Conservation (phyloP, 768 basidiomycete species). For the Rickenella mellea region DNA sequence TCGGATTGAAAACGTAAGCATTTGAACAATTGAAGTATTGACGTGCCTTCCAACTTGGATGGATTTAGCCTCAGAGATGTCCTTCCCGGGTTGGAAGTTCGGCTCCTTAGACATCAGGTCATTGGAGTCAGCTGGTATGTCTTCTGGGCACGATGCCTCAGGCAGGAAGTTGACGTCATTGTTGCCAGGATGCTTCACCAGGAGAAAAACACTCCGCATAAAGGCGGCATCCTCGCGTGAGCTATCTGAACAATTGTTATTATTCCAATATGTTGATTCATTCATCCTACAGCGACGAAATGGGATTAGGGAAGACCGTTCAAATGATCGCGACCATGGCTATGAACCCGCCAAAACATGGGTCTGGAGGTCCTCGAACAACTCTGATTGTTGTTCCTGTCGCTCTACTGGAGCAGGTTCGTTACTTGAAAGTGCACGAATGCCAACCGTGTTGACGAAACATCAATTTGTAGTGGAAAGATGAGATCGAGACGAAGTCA, state of each 20-base stretch:
- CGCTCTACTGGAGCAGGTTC: conserved; percentile 61
- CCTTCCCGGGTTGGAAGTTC: conserved; percentile 61
- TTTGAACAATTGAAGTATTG: no score
- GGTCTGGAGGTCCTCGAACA: conserved; percentile 28
- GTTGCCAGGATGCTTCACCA: conserved; percentile 69
- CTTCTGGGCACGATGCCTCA: no score
- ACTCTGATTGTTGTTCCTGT: conserved; percentile 73
- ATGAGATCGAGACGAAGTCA: conserved; percentile 62
- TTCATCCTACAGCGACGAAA: conserved; percentile 40
- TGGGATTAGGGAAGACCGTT: conserved; percentile 60
- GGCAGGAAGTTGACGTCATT: no score
- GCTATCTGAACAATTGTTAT: conserved; percentile 9
- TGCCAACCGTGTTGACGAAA: background rate
- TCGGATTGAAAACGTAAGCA: no score
- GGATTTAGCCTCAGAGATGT: no score
- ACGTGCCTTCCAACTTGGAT: no score
- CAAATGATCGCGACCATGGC: conserved; percentile 78
- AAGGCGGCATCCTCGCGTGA: conserved; percentile 57
- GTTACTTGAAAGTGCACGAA: no score
- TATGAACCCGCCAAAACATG: conserved; percentile 33
- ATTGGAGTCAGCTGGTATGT: conserved; percentile 78
- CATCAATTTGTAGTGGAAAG: conserved; percentile 53
- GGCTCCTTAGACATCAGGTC: conserved; percentile 63
- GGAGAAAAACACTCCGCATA: conserved; percentile 36
- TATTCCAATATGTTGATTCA: background rate